Evolutionary conservation across 495 filamentous ascomycete species (phyloP).

Genomic region (Xylaria sp.): DNA sequence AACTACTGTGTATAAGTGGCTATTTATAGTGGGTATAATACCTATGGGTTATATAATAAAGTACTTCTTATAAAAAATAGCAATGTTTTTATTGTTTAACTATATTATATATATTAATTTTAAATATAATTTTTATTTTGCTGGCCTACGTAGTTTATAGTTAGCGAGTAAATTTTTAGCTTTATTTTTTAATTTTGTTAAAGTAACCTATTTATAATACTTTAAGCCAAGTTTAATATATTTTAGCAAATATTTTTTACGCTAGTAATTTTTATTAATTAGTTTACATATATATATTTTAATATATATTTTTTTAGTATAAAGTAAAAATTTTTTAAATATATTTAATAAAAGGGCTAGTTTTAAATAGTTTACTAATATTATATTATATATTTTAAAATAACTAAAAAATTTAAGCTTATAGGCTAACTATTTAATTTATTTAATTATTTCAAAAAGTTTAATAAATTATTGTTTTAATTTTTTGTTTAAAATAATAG

Average conservation of each 20-base stretch:
- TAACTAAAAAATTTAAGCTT: constrained; percentile 6
- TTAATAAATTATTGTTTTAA: background rate
- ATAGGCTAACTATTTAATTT: constrained; percentile 5
- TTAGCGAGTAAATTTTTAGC: too few relatives aligned
- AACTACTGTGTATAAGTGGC: too few relatives aligned
- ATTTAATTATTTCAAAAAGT: constrained; percentile 5
- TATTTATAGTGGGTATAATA: too few relatives aligned
- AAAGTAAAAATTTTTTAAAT: constrained; percentile 11
- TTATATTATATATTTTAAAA: constrained; percentile 19
- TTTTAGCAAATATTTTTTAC: constrained; percentile 1
- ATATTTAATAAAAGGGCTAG: constrained; percentile 10
- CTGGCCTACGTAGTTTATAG: too few relatives aligned
- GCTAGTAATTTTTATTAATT: constrained; percentile 1
- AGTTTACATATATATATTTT: background rate
- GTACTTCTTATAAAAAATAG: too few relatives aligned
- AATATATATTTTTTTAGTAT: background rate
- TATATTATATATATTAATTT: too few relatives aligned
- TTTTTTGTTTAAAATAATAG: background rate
- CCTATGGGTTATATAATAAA: too few relatives aligned
- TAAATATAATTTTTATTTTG: too few relatives aligned
- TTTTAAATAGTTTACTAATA: constrained; percentile 22
- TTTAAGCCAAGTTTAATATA: background rate
- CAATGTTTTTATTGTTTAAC: too few relatives aligned
- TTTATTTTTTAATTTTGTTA: too few relatives aligned
- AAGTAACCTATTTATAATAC: constrained; percentile 10